Percentiles rank a stretch among this genome's conserved stretches.
phyloP scores from a whole-genome alignment of 1,284 basidiomycete species.

The Ganoderma multipileum region DNA sequence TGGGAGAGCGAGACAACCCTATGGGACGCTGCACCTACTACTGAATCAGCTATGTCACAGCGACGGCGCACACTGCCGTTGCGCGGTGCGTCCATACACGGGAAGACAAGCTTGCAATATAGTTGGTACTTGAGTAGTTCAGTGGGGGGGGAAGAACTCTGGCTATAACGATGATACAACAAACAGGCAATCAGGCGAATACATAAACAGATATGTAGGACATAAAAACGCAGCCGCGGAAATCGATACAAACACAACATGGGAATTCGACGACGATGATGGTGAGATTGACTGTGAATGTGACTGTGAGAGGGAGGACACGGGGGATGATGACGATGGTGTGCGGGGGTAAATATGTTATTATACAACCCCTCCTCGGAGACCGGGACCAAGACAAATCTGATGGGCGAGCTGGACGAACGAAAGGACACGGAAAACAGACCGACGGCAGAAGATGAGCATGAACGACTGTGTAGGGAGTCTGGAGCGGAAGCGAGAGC shows the following conservation, averaged over 20 bases:
- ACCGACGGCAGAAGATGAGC: neutral
- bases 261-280: neutral
- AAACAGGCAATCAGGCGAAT: neutral
- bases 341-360: slow-evolving; percentile 1
- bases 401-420: neutral
- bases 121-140: neutral
- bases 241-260: slow-evolving; percentile 1
- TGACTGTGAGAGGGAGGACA: neutral
- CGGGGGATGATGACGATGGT: neutral
- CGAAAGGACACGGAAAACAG: neutral
- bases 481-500: neutral
- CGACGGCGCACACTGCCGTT: neutral
- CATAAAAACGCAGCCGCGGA: neutral
- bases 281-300: neutral
- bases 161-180: neutral
- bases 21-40: too few species aligned
- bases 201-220: neutral
- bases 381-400: neutral
- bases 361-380: slow-evolving; percentile 5
- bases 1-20: too few species aligned
- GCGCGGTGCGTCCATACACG: neutral
- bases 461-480: neutral
- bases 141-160: neutral
- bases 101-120: neutral
- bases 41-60: too few species aligned